Conservation (phyloP, 2,329 filamentous ascomycete genomes). For the Beauveria australis region DNA sequence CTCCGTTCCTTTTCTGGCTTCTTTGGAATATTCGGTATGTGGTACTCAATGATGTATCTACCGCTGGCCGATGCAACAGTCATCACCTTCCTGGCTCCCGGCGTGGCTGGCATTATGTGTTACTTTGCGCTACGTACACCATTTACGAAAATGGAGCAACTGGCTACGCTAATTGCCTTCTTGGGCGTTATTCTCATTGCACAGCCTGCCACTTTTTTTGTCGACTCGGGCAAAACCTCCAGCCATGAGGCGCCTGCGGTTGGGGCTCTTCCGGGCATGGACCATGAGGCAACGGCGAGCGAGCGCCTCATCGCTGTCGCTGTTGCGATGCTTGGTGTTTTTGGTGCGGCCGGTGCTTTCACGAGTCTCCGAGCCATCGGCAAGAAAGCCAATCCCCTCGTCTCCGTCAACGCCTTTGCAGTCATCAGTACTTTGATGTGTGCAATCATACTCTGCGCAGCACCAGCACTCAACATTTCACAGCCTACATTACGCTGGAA, state of each 20-base stretch:
- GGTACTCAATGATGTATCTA: constrained; percentile 60
- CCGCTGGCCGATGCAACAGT: constrained; percentile 83
- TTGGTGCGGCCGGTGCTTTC: constrained; percentile 67
- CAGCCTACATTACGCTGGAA: constrained; percentile 39
- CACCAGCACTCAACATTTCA: constrained; percentile 34
- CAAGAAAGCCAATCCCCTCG: constrained; percentile 68
- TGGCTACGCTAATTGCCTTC: constrained; percentile 68
- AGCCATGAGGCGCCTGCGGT: constrained; percentile 10
- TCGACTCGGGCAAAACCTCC: constrained; percentile 8
- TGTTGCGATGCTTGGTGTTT: constrained; percentile 66
- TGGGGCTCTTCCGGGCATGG: constrained; percentile 21
- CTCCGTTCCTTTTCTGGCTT: constrained; percentile 62
- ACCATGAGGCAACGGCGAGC: constrained; percentile 41
- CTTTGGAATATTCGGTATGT: constrained; percentile 75
- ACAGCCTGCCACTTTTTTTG: constrained; percentile 54
- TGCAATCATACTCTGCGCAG: constrained; percentile 47
- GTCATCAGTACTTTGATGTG: constrained; percentile 62
- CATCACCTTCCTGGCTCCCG: constrained; percentile 77
- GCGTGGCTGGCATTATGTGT: constrained; percentile 71
- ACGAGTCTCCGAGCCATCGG: constrained; percentile 75
- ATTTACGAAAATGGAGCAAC: constrained; percentile 68
- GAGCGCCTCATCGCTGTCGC: constrained; percentile 64
- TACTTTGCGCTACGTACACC: constrained; percentile 67
- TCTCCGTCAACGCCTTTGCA: constrained; percentile 80
- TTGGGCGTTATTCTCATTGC: constrained; percentile 78